These are phyloP conservation scores for Quercus gilva DNA, from an alignment of 306 rosid species.

Conservation along the genomic window DNA sequence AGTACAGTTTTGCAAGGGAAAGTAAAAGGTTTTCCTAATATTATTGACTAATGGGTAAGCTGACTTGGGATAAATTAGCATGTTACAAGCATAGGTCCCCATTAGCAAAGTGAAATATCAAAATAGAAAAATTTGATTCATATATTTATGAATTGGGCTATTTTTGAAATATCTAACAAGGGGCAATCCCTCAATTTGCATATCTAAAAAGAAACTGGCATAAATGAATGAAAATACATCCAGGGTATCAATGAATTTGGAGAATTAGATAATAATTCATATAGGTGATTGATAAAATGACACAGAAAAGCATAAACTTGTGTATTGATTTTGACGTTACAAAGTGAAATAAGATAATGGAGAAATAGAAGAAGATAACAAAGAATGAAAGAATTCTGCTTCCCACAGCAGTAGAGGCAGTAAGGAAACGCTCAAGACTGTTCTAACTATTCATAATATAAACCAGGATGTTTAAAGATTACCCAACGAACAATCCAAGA, in stretches of 20 bases:
- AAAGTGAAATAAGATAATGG: neutral
- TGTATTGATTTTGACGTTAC: neutral
- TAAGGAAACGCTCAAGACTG: neutral
- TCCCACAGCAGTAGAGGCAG: neutral
- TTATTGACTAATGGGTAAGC: conserved; percentile 23
- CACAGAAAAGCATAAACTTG: neutral
- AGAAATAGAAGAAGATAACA: neutral
- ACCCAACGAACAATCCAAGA: neutral
- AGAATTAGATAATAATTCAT: neutral
- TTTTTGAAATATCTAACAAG: too few relatives aligned
- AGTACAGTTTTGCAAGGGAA: neutral
- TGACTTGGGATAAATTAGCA: conserved; percentile 26
- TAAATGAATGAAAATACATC: neutral
- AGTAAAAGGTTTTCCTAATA: conserved; percentile 15
- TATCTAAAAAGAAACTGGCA: neutral
- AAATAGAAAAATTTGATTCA: neutral
- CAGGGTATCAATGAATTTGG: neutral
- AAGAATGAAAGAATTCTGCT: too few relatives aligned
- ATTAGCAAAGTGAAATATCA: conserved; percentile 18
- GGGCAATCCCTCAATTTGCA: neutral
- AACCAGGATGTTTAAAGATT: neutral
- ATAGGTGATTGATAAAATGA: neutral
- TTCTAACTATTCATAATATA: neutral
- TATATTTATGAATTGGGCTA: too few relatives aligned
- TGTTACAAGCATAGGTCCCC: conserved; percentile 36